Evolutionary conservation across 192 early-diverging fungal genomes (phyloP).

Genomic region (Glomus cerebriforme): DNA sequence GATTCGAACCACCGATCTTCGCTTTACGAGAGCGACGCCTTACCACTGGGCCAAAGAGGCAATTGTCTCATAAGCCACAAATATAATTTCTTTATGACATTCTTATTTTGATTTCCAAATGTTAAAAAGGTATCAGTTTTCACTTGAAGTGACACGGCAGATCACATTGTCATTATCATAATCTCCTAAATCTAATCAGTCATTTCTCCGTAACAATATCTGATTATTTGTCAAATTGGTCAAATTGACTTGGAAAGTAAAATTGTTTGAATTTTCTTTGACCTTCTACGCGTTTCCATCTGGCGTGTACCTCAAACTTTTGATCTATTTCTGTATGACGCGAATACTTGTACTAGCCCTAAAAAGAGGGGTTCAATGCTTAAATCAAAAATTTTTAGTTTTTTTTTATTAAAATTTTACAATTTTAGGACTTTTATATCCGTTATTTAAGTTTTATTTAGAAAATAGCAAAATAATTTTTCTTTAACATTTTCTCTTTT

Average conservation of each 20-base stretch:
- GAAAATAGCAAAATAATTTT: neutral
- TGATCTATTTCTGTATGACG: neutral
- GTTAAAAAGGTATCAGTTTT: too few species aligned
- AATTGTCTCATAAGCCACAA: neutral
- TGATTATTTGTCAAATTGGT: too few species aligned
- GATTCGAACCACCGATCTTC: slow-evolving; percentile 49
- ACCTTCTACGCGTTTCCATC: neutral
- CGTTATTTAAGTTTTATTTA: too few species aligned
- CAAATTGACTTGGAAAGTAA: neutral
- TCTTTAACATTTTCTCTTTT: too few species aligned
- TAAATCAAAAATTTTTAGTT: neutral
- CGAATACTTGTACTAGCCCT: neutral
- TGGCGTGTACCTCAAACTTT: neutral
- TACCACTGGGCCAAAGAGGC: slow-evolving; percentile 48
- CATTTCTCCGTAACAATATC: too few species aligned
- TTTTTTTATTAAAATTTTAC: neutral
- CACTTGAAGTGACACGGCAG: too few species aligned
- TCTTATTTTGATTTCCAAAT: too few species aligned
- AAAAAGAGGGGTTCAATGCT: neutral
- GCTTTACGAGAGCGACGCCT: slow-evolving; percentile 55
- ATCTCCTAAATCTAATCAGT: too few species aligned
- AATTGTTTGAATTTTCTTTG: neutral
- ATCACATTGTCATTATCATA: too few species aligned
- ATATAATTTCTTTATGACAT: neutral
- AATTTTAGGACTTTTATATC: too few species aligned